Evolutionary conservation across 2,329 filamentous ascomycete genomes (phyloP).

Genomic region (Didymella lethalis): DNA sequence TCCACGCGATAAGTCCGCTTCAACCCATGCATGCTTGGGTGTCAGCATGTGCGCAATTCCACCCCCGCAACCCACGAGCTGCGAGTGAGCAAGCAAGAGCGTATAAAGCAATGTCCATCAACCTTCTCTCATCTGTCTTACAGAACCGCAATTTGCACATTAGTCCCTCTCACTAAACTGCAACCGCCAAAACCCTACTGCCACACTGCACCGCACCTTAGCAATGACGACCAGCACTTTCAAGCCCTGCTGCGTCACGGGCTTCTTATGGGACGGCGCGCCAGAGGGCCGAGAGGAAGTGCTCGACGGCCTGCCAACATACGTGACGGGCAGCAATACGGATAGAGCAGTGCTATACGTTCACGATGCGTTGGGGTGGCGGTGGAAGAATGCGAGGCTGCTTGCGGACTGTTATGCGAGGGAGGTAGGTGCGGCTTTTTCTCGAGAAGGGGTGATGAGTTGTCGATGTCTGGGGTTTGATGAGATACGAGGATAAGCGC

Average conservation of each 20-base stretch:
- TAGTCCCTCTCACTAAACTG: too few relatives aligned
- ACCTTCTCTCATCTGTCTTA: too few relatives aligned
- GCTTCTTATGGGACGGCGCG: conserved; percentile 48
- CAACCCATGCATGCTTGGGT: not conserved
- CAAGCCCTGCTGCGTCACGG: conserved; percentile 38
- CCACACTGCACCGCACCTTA: too few relatives aligned
- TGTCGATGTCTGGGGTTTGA: too few relatives aligned
- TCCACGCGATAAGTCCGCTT: not conserved
- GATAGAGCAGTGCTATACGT: conserved; percentile 53
- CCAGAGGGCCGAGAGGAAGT: conserved; percentile 42
- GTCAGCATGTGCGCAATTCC: not conserved
- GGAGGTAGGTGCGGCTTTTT: conserved; percentile 15
- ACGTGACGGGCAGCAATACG: conserved; percentile 49
- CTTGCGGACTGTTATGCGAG: conserved; percentile 56
- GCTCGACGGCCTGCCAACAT: conserved; percentile 48
- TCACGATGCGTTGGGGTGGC: conserved; percentile 54
- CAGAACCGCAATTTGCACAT: too few relatives aligned
- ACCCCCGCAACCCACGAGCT: not conserved
- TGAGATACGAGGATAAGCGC: too few relatives aligned
- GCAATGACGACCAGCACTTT: not conserved
- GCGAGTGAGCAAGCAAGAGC: too few relatives aligned
- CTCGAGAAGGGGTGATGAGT: not conserved
- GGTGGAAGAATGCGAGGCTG: conserved; percentile 53
- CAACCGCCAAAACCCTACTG: too few relatives aligned
- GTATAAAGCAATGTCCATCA: not conserved